Evolutionary conservation across 768 basidiomycete genomes (phyloP).

Genomic region (Rhizopogon rudus): DNA sequence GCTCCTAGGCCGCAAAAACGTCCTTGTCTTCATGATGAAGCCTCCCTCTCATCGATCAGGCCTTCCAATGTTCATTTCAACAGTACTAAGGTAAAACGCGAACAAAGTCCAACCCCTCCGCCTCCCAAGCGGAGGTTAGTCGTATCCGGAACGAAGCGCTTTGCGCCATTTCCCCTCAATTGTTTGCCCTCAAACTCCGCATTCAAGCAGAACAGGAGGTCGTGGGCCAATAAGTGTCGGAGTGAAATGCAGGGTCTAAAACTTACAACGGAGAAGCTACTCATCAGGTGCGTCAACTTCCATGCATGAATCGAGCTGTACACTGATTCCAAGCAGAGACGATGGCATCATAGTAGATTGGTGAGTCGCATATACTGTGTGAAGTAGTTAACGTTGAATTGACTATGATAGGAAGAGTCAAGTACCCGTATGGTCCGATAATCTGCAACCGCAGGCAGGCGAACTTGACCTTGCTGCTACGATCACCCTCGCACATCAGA

Average conservation of each 20-base stretch:
- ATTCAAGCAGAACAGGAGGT: constrained; percentile 15
- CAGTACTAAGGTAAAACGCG: constrained; percentile 12
- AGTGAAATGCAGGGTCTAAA: constrained; percentile 15
- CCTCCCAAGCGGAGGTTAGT: constrained; percentile 14
- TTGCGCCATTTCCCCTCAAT: constrained; percentile 19
- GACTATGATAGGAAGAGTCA: constrained; percentile 19
- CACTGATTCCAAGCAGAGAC: constrained; percentile 11
- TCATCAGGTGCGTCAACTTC: constrained; percentile 21
- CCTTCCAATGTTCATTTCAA: neutral
- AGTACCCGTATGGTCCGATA: constrained; percentile 28
- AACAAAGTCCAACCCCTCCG: constrained; percentile 14
- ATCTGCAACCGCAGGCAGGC: constrained; percentile 15
- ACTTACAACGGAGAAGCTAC: constrained; percentile 18
- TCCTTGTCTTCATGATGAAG: neutral
- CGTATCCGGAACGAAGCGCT: constrained; percentile 23
- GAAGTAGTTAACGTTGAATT: neutral
- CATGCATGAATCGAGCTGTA: neutral
- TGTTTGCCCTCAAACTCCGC: constrained; percentile 16
- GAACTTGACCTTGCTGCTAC: constrained; percentile 22
- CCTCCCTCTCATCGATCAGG: neutral
- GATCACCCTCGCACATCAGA: constrained; percentile 18
- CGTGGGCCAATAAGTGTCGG: constrained; percentile 16
- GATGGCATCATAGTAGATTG: constrained; percentile 28
- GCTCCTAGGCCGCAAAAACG: constrained; percentile 14
- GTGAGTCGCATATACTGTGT: constrained; percentile 7